Conservation (phyloP, 2,329 filamentous ascomycete genomes). For the Elsinoe arachidis region DNA sequence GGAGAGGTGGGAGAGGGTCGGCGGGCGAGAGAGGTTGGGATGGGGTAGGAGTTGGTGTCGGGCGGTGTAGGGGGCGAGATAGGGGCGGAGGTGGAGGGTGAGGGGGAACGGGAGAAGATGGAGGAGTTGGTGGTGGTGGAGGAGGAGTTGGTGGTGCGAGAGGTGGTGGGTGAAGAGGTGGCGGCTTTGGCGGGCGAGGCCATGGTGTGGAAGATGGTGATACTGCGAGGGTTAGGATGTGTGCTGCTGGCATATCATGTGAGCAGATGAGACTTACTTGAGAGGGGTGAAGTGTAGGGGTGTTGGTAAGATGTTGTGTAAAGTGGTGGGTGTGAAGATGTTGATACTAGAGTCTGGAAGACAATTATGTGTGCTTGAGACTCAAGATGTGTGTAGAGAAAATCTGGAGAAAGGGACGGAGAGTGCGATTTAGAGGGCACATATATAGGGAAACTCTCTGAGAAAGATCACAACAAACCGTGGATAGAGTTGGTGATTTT, state of each 20-base stretch:
- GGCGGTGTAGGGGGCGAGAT: no score
- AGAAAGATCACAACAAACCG: background rate
- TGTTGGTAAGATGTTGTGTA: background rate
- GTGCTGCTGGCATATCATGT: background rate
- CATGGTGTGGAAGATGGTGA: background rate
- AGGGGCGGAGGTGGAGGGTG: background rate
- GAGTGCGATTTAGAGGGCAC: background rate
- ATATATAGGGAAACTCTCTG: background rate
- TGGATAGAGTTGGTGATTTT: background rate
- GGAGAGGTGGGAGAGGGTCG: background rate
- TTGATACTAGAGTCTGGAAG: background rate
- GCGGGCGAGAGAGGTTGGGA: background rate
- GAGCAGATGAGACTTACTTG: background rate
- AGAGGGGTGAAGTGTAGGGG: background rate
- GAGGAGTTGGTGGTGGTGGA: background rate
- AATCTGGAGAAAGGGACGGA: background rate
- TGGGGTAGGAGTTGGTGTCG: background rate
- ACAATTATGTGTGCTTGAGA: background rate
- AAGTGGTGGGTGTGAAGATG: background rate
- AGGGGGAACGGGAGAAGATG: background rate
- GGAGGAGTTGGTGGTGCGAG: background rate
- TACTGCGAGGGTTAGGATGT: background rate
- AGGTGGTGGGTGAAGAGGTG: background rate
- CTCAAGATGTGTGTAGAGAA: background rate
- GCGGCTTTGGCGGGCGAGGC: background rate